Evolutionary conservation across 768 basidiomycete genomes (phyloP).

Genomic region (Pisolithus tinctorius): DNA sequence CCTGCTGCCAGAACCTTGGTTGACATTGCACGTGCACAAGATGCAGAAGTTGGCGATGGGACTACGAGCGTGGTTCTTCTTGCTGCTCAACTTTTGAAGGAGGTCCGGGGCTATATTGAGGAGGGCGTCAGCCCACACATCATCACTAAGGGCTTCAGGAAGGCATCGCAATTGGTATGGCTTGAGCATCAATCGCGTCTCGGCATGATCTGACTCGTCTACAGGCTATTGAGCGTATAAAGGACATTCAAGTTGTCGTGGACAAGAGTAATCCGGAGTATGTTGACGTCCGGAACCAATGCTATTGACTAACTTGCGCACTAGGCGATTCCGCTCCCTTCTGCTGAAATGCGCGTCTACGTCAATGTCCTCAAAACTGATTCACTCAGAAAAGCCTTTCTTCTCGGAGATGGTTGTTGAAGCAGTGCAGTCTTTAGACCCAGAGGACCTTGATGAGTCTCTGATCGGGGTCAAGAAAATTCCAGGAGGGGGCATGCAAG

Average conservation of each 20-base stretch:
- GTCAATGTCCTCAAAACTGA: constrained; percentile 99
- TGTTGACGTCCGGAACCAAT: constrained; percentile 23
- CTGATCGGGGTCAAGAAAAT: constrained; percentile 98
- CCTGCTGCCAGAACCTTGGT: constrained; percentile 97
- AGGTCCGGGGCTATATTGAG: constrained; percentile 85
- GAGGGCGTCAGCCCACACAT: constrained; percentile 97
- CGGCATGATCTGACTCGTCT: constrained; percentile 5
- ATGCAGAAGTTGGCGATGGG: constrained; percentile 97
- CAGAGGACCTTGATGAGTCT: constrained; percentile 89
- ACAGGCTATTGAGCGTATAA: constrained; percentile 81
- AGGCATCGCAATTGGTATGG: constrained; percentile 79
- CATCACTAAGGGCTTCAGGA: constrained; percentile 93
- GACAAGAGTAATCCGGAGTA: constrained; percentile 90
- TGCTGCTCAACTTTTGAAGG: constrained; percentile 91
- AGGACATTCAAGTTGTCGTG: constrained; percentile 82
- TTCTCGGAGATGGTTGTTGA: constrained; percentile 99
- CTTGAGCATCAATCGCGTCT: constrained; percentile 2
- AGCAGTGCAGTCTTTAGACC: constrained; percentile 88
- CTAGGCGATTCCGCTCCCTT: constrained; percentile 86
- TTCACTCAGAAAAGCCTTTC: constrained; percentile 98
- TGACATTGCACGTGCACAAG: constrained; percentile 96
- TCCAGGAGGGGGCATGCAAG: constrained; percentile 95
- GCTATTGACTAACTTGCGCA: constrained; percentile 4
- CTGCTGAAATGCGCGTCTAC: constrained; percentile 96
- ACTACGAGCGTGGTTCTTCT: constrained; percentile 95